Percentiles rank a stretch among this genome's conserved stretches.
Evolutionary conservation across 164 flowering plant species (phyloP).

Genomic region (Malania oleifera): DNA sequence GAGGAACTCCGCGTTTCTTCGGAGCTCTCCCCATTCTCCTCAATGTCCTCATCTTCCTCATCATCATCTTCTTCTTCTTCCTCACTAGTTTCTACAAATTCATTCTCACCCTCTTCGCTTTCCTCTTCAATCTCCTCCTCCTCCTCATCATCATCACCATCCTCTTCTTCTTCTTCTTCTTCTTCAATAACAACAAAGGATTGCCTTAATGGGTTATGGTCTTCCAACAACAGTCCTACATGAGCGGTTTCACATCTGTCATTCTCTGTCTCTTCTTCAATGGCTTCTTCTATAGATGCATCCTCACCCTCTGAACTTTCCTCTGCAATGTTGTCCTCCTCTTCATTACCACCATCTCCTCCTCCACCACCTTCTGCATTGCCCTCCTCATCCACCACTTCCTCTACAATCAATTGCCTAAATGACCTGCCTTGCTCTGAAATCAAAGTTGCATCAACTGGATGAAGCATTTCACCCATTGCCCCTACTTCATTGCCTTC

Average conservation of each 20-base stretch:
- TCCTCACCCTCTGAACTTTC: neutral
- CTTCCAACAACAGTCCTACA: neutral
- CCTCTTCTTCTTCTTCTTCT: slow-evolving; percentile 11
- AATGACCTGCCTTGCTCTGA: neutral
- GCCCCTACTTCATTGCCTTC: neutral
- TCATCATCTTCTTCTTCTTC: slow-evolving; percentile 10
- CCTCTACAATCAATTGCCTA: neutral
- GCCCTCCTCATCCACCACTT: too few species aligned
- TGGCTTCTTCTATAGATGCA: neutral
- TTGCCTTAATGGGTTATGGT: neutral
- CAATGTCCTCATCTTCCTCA: slow-evolving; percentile 5
- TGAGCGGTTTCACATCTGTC: neutral
- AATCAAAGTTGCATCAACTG: neutral
- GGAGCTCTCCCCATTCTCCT: slow-evolving; percentile 16
- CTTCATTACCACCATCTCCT: neutral
- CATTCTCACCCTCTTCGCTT: slow-evolving; percentile 14
- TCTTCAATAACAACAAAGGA: slow-evolving; percentile 2
- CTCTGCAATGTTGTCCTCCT: neutral
- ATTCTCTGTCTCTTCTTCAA: slow-evolving; percentile 9
- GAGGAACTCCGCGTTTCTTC: slow-evolving; percentile 24
- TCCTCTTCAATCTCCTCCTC: slow-evolving; percentile 8
- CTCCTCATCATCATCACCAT: slow-evolving; percentile 3
- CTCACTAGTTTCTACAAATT: too few species aligned
- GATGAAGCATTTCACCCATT: neutral
- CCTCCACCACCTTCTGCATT: too few species aligned